Conservation (phyloP, 2,329 filamentous ascomycete genomes). For the Trichoderma simmonsii region DNA sequence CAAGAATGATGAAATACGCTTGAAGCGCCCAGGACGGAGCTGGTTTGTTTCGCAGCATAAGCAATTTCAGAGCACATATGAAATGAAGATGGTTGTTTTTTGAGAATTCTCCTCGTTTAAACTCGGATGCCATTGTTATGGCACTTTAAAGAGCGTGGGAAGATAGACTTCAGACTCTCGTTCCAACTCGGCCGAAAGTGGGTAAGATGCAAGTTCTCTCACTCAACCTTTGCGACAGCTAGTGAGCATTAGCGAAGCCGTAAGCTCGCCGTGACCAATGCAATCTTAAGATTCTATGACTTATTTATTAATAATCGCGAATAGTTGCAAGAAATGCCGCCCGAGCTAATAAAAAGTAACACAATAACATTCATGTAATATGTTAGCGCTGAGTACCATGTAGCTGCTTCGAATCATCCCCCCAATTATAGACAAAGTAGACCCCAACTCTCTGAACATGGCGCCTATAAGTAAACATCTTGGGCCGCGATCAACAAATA, state of each 20-base stretch:
- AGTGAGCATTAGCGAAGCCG: not conserved
- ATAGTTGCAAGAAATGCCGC: not conserved
- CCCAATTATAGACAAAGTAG: not conserved
- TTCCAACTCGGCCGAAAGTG: constrained; percentile 4
- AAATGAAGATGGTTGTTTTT: not conserved
- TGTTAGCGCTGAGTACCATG: not conserved
- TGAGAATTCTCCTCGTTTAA: not conserved
- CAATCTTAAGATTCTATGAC: not conserved
- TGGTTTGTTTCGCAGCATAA: not conserved
- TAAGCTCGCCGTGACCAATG: not conserved
- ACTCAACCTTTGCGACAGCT: not conserved
- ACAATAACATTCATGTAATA: not conserved
- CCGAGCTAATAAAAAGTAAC: not conserved
- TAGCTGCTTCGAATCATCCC: not conserved
- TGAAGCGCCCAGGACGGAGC: not conserved
- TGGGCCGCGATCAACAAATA: too few species aligned
- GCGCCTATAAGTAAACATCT: not conserved
- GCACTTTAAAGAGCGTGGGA: not conserved
- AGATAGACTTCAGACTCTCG: not conserved
- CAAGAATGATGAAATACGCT: not conserved
- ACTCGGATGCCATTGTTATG: not conserved
- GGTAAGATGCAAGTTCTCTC: not conserved
- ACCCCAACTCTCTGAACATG: not conserved
- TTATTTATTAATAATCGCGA: not conserved
- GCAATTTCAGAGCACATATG: not conserved